Base-by-base conservation (phyloP, 352 stramenopile species). In the Phytopythium montanum region DNA sequence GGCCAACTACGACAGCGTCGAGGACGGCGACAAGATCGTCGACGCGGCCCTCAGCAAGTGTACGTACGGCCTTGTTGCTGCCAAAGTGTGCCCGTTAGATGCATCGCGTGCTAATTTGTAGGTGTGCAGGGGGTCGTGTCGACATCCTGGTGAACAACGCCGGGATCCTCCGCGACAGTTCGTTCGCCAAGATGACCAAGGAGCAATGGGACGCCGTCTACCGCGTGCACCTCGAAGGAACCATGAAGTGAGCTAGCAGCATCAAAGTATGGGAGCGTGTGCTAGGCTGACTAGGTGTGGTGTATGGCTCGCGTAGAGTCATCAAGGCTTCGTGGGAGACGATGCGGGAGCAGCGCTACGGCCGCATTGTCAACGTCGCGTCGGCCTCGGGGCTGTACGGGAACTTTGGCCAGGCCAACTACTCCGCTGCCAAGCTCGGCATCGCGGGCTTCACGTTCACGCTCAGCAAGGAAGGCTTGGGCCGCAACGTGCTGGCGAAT, bases 71-170 rank as follows among this genome's bases (percentile, higher is more conserved):
- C 33, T 38, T 38, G 33, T 38, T 16, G 33, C 33, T 38, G 33
- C 33, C 14, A 16, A 12, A 16, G 33, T 38, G 33, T 38, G 2
- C 33, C 33, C 1, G 14, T 16, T 38, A 12, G 33, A 38, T 8
- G 33, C 8, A 12, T 9, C 0, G 21, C 13, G 9, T 16, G 4
- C 55, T 44, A 1, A 18, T 8, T 16, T 41, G 10, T 8, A 52
- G 23, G 14, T 8, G n/a, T 41, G 25, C 52, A 89, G 79, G 78
- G 73, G 93, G 88, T 0, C 72, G 82, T 12, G 77, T 97, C 52
- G 94, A 98, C 63, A 86, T 97, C 39, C 64, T 98, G 10, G 73
- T 98, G 46, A 98, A 98, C 72, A 98, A 98, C 67, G 94, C 94
- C 8, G 94, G 83, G 13, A 88, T 92, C 70, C 69, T 99, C 72